Evolutionary conservation across 2,329 filamentous ascomycete species (phyloP), one percentile per base, ranked within the genome.

Genomic region (Cordyceps cicadae): DNA sequence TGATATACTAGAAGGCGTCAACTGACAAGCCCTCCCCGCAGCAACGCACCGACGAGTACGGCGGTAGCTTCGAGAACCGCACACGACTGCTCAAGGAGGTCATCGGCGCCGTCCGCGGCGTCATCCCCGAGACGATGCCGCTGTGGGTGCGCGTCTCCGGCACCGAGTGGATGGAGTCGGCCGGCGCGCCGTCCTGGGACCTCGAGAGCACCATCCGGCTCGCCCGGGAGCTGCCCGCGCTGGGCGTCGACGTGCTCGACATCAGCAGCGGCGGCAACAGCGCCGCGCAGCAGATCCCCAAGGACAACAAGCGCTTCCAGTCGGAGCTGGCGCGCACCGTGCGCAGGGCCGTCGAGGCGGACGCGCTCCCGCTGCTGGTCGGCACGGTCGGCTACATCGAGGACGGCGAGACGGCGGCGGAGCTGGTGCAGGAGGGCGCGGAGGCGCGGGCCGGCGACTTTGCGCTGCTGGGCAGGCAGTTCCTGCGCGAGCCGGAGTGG

Each of bases 211-310:
- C 66, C 59, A 72, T 72, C 60, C 66, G 63, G 21, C 66, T 74
- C n/a, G 88, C 90, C 15, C 81, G 83, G 69, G 76, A 87, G 11
- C 81, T 97, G 1, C 88, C 89, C 0, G 82, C 81, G 0, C 77
- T 81, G 14, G 92, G 92, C 34, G 81, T 96, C 49, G 92, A 97
- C 70, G 77, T 96, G 17, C 79, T 96, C 34, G 92, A 97, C 71
- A 84, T 96, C 61, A 91, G 87, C 66, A 87, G 86, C 1, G 90
- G 86, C 39, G 92, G 89, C 45, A 88, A 89, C 70, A 82, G 85
- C 70, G 72, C 77, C 41, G 71, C 74, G 50, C 86, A 89, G 69
- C 77, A 85, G 70, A 83, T 90, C 64, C 73, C 82, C 21, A 67
- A 79, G 14, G 57, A 53, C 49, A 81, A 83, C 50, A 82, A 84